Conservation (phyloP, 2,329 filamentous ascomycete genomes). For the Amphichorda felina region DNA sequence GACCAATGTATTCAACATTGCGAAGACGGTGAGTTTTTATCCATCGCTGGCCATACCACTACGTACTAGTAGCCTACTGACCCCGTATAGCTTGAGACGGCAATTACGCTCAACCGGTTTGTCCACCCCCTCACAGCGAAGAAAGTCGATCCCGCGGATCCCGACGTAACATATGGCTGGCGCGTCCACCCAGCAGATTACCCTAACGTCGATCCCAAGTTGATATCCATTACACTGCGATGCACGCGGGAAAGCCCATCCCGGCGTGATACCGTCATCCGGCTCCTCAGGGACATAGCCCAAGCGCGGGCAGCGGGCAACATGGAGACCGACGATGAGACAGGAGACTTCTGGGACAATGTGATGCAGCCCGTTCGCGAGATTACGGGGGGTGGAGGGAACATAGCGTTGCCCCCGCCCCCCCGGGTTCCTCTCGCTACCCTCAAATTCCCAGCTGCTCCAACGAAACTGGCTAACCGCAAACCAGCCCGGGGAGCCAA, state of each 20-base stretch:
- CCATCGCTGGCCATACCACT: too few species aligned
- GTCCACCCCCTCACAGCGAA: neutral
- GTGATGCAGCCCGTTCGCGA: neutral
- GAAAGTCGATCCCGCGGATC: neutral
- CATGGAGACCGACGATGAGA: neutral
- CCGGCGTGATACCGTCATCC: neutral
- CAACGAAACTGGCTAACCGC: too few species aligned
- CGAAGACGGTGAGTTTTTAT: constrained; percentile 6
- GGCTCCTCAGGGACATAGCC: neutral
- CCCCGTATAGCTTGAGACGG: neutral
- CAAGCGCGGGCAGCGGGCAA: neutral
- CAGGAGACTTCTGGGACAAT: neutral
- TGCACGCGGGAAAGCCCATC: neutral
- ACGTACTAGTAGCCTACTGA: neutral
- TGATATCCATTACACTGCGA: neutral
- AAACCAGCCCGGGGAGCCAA: too few species aligned
- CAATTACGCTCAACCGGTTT: neutral
- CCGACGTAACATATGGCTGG: neutral
- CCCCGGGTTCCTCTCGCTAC: too few species aligned
- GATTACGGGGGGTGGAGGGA: neutral
- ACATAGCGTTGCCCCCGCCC: too few species aligned
- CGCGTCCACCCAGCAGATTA: neutral
- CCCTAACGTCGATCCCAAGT: neutral
- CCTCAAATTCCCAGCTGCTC: too few species aligned
- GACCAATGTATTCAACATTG: constrained; percentile 8